These are phyloP conservation scores for Colletotrichum lentis DNA, from an alignment of 2,329 filamentous ascomycete genomes.

Conservation along the genomic window DNA sequence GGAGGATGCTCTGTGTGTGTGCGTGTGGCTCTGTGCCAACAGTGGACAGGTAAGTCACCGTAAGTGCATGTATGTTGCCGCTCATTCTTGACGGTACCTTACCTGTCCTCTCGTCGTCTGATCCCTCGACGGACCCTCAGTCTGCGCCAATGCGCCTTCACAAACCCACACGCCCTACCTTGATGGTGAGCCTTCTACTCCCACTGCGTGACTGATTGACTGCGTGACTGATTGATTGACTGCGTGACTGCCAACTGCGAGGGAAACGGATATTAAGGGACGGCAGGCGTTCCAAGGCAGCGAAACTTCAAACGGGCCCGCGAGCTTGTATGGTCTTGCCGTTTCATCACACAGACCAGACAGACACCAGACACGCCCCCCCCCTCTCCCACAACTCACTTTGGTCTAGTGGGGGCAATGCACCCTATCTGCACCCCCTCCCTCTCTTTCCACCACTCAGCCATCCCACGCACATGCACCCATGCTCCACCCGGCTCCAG, in stretches of 20 bases:
- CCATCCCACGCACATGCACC: conserved; percentile 14
- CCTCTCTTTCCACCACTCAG: conserved; percentile 28
- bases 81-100: not conserved
- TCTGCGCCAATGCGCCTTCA: conserved; percentile 6
- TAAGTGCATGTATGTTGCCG: not conserved
- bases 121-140: not conserved
- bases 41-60: too few relatives aligned
- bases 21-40: too few relatives aligned
- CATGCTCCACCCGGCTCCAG: conserved; percentile 30
- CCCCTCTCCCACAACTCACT: not conserved
- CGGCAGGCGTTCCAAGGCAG: conserved; percentile 19
- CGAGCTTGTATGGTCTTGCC: conserved; percentile 37
- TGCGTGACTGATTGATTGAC: not conserved
- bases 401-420: not conserved
- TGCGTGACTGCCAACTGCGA: conserved; percentile 1
- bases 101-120: conserved; percentile 11
- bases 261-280: conserved; percentile 16
- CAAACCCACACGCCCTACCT: conserved; percentile 6
- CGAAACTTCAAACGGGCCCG: conserved; percentile 37
- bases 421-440: not conserved
- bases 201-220: not conserved
- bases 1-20: not conserved
- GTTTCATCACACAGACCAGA: conserved; percentile 37
- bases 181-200: not conserved
- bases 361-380: not conserved